These are phyloP conservation scores for Mycena sanguinolenta DNA, from an alignment of 768 basidiomycete genomes.

Conservation along the genomic window DNA sequence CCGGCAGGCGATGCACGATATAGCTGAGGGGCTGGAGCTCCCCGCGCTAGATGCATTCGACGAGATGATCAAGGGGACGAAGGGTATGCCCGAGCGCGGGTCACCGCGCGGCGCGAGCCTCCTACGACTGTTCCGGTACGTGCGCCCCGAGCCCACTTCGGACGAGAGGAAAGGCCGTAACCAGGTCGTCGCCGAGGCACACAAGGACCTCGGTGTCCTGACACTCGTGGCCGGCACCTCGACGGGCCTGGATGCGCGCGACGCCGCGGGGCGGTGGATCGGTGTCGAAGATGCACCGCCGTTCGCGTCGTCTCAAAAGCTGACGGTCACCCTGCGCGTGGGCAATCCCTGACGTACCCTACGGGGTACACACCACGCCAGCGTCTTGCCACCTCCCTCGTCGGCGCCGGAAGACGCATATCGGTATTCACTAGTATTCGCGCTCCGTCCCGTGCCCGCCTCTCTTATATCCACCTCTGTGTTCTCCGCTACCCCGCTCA, in stretches of 20 bases:
- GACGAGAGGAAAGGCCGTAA: no score
- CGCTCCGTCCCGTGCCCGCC: constrained; percentile 26
- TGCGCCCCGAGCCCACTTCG: constrained; percentile 11
- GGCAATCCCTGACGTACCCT: constrained; percentile 33
- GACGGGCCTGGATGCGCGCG: constrained; percentile 34
- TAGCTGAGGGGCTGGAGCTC: constrained; percentile 35
- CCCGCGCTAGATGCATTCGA: constrained; percentile 14
- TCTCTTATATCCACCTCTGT: constrained; percentile 17
- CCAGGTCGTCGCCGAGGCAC: constrained; percentile 35
- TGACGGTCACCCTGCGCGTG: constrained; percentile 34
- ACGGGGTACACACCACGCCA: constrained; percentile 36
- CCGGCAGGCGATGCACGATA: constrained; percentile 16
- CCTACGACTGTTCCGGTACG: constrained; percentile 33
- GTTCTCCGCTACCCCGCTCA: constrained; percentile 24
- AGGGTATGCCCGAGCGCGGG: neutral
- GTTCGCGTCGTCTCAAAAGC: neutral
- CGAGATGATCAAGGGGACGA: constrained; percentile 21
- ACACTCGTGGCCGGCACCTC: constrained; percentile 33
- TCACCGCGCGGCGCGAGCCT: constrained; percentile 29
- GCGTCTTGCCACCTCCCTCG: constrained; percentile 25
- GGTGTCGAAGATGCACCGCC: constrained; percentile 34
- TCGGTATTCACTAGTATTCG: constrained; percentile 31
- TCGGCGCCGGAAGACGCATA: neutral
- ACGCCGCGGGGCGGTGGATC: constrained; percentile 27
- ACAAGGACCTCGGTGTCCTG: constrained; percentile 36